phyloP scores from a whole-genome alignment of 2,329 filamentous ascomycete species.

The Purpureocillium takamizusanense region DNA sequence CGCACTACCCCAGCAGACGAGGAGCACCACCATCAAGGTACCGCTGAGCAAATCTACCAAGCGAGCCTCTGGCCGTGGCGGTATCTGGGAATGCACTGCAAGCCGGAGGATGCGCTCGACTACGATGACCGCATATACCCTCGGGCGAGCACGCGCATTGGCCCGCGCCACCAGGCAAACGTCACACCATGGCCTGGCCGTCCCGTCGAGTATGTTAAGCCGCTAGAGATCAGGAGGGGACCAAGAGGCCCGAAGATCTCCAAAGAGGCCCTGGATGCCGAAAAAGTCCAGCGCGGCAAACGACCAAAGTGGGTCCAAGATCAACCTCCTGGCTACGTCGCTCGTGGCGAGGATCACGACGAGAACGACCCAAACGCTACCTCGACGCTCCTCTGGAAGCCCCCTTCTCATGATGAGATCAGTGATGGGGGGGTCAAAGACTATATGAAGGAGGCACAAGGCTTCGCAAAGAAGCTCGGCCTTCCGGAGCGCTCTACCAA shows the following conservation, averaged over 20 bases:
- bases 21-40: conserved; percentile 50
- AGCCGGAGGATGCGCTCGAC: conserved; percentile 88
- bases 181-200: conserved; percentile 78
- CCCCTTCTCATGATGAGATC: conserved; percentile 47
- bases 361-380: conserved; percentile 68
- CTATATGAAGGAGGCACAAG: conserved; percentile 65
- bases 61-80: conserved; percentile 94
- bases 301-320: conserved; percentile 92
- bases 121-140: conserved; percentile 98
- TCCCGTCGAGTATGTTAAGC: conserved; percentile 84
- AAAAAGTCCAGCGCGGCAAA: conserved; percentile 69
- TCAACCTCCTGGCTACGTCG: conserved; percentile 76
- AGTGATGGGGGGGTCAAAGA: conserved; percentile 56
- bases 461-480: conserved; percentile 56
- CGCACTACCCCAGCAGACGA: conserved; percentile 56
- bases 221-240: conserved; percentile 74
- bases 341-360: conserved; percentile 68
- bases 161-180: conserved; percentile 83
- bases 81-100: conserved; percentile 91
- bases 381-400: conserved; percentile 68
- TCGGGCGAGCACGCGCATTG: conserved; percentile 83
- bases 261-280: conserved; percentile 77
- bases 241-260: conserved; percentile 70
- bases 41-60: conserved; percentile 82
- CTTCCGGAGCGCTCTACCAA: conserved; percentile 74